Evolutionary conservation across 2,329 filamentous ascomycete species (phyloP), one percentile per base, ranked within the genome.

Genomic region (Pestalotiopsis sp.): DNA sequence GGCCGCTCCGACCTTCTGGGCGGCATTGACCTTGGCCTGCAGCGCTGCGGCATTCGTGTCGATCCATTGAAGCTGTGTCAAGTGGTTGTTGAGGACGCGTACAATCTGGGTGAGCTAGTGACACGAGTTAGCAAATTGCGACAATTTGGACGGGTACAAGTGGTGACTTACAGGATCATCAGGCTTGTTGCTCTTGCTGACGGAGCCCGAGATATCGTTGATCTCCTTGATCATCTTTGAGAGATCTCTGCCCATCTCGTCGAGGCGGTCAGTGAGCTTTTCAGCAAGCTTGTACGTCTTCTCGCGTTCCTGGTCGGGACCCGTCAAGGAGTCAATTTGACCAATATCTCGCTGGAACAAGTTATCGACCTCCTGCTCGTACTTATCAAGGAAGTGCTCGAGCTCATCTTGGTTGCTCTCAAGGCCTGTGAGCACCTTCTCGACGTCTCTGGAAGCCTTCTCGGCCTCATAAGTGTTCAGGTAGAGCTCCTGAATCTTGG

Each of bases 161-260:
- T 77, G 52, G 75, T 72, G 75, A 87, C 91, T 82, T 87, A 96
- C 93, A 73, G 93, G 93, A 81, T 96, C 93, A 79, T 96, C 93
- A 36, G 93, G 89, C 81, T 97, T 97, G 81, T 88, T 92, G 69
- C 92, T 94, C 86, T 97, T 97, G 86, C 90, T 95, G 73, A 99
- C 84, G 27, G 91, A 94, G 67, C 93, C 89, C n/a, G 93, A 96
- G 71, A 97, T 95, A 74, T 91, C 90, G 79, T 99, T 99, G 78
- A 99, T 97, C 81, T 98, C 96, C 78, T 97, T 95, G 75, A 99
- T 97, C 94, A 99, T 98, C 82, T 94, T 95, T 62, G 90, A 91
- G 71, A 99, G 85, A 78, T 97, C 94, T 78, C 94, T 93, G 77
- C 94, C 94, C 90, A 98, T 97, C 75, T 97, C 94, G 68, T 97